Evolutionary conservation across 2,329 filamentous ascomycete genomes (phyloP), one percentile per base, ranked within the genome.

Genomic region (Epichloe coenophiala): DNA sequence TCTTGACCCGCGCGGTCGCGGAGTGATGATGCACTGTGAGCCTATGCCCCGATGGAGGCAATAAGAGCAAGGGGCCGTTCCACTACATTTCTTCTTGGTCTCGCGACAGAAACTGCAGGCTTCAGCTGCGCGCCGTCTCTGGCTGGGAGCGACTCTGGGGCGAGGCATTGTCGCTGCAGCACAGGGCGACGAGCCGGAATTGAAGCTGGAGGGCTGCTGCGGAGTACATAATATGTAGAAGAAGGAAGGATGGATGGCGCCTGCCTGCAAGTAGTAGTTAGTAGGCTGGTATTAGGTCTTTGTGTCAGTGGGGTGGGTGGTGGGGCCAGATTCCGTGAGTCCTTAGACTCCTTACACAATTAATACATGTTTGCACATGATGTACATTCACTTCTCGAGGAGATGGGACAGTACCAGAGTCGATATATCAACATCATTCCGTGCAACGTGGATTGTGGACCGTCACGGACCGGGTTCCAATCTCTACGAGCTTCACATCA

Each of bases 11-110:
- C 67, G 53, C 45, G 63, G 56, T 57, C 65, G 51, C 56, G 64
- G 57, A 56, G 62, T 61, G 44, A 67, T 62, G 53, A 58, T 60
- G 42, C 65, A 76, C 4, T 65, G 61, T 19, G 61, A 58, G 19
- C 61, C 65, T 4, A 70, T 62, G 3, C 71, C 71, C 17, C 71
- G 69, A 6, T 66, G 63, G 6, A 70, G 62, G 51, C 74, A 77
- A 45, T 71, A 69, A 0, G 66, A 64, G 54, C 74, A 77, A 1
- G 74, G 74, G 2, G 70, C 68, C 0, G 65, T 66, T 9, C 70
- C 73, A 50, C 69, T 71, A 57, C 74, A 77, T 54, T 72, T 64
- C 60, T 75, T 76, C 61, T 77, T 77, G 8, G 72, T 69, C 13
- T 66, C 63, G 33, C 72, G 68, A 55, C 74, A 77, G 5, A 67